phyloP scores from a whole-genome alignment of 306 rosid genomes.

The Biancaea sappan region DNA sequence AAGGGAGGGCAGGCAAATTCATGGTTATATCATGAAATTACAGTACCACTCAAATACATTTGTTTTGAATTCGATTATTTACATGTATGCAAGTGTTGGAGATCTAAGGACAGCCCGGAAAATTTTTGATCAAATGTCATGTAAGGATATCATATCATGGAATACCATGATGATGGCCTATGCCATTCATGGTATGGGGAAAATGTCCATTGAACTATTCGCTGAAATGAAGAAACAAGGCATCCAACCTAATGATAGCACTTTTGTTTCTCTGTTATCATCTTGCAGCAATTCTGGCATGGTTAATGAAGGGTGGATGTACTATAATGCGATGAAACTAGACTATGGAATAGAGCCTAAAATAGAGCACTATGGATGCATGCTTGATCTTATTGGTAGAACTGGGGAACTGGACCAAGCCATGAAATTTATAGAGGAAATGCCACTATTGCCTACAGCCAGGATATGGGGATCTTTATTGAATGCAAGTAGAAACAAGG shows the following conservation, averaged over 20 bases:
- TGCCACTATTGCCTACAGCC: constrained; percentile 54
- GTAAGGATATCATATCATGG: constrained; percentile 56
- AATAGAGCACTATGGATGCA: constrained; percentile 65
- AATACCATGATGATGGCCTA: constrained; percentile 62
- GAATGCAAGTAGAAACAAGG: constrained; percentile 52
- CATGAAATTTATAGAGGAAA: constrained; percentile 49
- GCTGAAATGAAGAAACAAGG: constrained; percentile 44
- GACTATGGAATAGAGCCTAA: constrained; percentile 52
- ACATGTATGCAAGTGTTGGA: constrained; percentile 61
- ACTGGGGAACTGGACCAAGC: constrained; percentile 50
- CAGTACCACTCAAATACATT: constrained; percentile 44
- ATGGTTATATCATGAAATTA: constrained; percentile 48
- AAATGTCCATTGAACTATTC: constrained; percentile 44
- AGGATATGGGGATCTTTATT: constrained; percentile 67
- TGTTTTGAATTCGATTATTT: constrained; percentile 47
- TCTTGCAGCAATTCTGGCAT: constrained; percentile 62
- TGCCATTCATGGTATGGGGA: constrained; percentile 63
- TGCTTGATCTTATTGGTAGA: constrained; percentile 60
- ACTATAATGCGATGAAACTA: constrained; percentile 46
- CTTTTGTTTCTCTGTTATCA: constrained; percentile 57
- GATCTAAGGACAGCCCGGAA: constrained; percentile 37
- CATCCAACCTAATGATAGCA: constrained; percentile 49
- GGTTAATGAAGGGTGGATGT: constrained; percentile 53
- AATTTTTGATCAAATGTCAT: constrained; percentile 45
- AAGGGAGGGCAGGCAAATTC: constrained; percentile 58